A percentile compares a stretch with the other conserved stretches of the same genome.
Conservation (phyloP, 257 asterid species). For the Lycium barbarum region DNA sequence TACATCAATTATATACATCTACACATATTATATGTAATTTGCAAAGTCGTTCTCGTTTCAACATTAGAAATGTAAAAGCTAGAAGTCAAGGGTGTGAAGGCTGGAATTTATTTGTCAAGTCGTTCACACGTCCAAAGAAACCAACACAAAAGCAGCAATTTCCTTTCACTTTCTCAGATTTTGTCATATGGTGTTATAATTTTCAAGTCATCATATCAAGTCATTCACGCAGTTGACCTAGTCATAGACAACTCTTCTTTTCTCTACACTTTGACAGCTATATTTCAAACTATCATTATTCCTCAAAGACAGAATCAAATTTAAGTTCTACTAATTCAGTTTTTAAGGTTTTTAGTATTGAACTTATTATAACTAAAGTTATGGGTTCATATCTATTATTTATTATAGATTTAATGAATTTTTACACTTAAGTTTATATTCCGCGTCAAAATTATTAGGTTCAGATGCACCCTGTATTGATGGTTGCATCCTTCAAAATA, state of each 20-base stretch:
- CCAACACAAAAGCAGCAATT: background rate
- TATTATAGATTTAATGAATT: too few relatives aligned
- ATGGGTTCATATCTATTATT: too few relatives aligned
- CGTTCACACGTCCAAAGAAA: background rate
- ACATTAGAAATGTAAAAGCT: background rate
- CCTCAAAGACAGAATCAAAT: too few relatives aligned
- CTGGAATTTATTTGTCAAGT: constrained; percentile 7
- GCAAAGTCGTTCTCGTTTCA: background rate
- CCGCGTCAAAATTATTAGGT: too few relatives aligned
- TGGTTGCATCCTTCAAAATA: too few relatives aligned
- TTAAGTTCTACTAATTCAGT: too few relatives aligned
- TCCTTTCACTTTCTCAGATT: background rate
- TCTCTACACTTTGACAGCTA: too few relatives aligned
- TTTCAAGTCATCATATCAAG: background rate
- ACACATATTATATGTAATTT: background rate
- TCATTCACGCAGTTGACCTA: background rate
- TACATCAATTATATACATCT: background rate
- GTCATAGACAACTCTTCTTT: background rate
- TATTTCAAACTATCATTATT: too few relatives aligned
- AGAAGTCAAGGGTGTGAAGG: background rate
- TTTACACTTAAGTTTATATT: too few relatives aligned
- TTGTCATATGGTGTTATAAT: background rate
- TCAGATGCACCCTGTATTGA: too few relatives aligned
- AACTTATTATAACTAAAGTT: too few relatives aligned
- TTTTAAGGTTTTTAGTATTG: too few relatives aligned